Conservation (phyloP, 306 rosid species). For the Prunus dulcis region DNA sequence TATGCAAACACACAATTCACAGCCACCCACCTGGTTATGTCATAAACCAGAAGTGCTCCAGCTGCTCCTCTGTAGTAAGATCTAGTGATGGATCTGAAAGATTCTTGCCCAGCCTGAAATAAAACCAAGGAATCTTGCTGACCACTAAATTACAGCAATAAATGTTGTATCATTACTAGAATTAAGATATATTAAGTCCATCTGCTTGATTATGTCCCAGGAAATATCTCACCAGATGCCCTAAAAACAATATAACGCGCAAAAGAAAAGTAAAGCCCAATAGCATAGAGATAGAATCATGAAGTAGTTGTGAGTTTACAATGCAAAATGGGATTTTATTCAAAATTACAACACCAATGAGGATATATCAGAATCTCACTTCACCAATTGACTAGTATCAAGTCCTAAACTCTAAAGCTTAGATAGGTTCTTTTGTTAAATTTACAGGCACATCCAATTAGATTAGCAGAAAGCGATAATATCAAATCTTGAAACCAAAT, state of each 20-base stretch:
- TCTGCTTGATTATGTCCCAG: background rate
- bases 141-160: background rate
- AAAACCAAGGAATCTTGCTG: conserved; percentile 12
- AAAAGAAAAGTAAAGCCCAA: background rate
- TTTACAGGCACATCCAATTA: background rate
- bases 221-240: background rate
- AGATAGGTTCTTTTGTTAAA: background rate
- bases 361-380: too few relatives aligned
- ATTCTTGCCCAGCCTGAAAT: conserved; percentile 96
- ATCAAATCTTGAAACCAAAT: background rate
- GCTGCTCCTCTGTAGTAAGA: conserved; percentile 98
- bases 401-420: background rate
- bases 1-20: background rate
- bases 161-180: background rate
- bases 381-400: too few relatives aligned
- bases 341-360: background rate
- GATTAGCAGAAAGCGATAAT: background rate
- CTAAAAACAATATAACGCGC: background rate
- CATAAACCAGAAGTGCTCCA: conserved; percentile 95
- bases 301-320: background rate
- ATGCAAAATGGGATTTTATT: background rate
- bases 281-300: background rate
- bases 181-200: background rate
- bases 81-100: conserved; percentile 95
- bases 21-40: conserved; percentile 79